Base-by-base conservation (phyloP, 495 filamentous ascomycete species). In the Hypoxylon subgilvum region DNA sequence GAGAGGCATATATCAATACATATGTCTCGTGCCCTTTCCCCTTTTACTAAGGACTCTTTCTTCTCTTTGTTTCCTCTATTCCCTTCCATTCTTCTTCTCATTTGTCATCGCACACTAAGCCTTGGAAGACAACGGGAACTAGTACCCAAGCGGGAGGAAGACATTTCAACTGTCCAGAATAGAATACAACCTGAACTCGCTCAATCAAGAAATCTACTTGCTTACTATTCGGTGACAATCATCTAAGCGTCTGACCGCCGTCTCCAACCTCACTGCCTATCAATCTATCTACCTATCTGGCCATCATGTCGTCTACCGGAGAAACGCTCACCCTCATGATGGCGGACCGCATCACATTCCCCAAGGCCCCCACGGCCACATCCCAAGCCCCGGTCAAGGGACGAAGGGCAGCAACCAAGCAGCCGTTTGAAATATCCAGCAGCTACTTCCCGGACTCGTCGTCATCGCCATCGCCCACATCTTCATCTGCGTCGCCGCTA, bases 391-490 rank as follows among this genome's bases (percentile, higher is more conserved):
- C 58, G 4, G 34, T 31, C 0, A 54, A 44, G 16, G 52, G 45
- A 32, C 40, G 46, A 10, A 18, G 52, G n/a, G 6, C 28, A 14
- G 12, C 38, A 0, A 42, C n/a, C 50, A 36, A 31, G 30, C 46
- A 50, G 31, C 66, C 60, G 6, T 57, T 57, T 38, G 59, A 67
- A 7, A 10, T 30, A 19, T 23, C 53, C 3, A 22, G 32, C 28
- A 57, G 54, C 55, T 68, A 66, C 54, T 69, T 67, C 46, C 54
- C 50, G 0, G 40, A 53, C 34, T 16, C 9, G 32, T 16, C 59
- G 3, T 52, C 60, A 13, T 56, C 52, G 5, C 54, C 55, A 6
- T 32, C 61, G 2, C 12, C 57, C 2, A 52, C 31, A 14, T 16
- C 34, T 4, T 9, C 34, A 17, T 38, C 31, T 6, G 6, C 31